Evolutionary conservation across 164 flowering plant species (phyloP), one percentile per base, ranked within the genome.

Genomic region (Chimonanthus salicifolius): DNA sequence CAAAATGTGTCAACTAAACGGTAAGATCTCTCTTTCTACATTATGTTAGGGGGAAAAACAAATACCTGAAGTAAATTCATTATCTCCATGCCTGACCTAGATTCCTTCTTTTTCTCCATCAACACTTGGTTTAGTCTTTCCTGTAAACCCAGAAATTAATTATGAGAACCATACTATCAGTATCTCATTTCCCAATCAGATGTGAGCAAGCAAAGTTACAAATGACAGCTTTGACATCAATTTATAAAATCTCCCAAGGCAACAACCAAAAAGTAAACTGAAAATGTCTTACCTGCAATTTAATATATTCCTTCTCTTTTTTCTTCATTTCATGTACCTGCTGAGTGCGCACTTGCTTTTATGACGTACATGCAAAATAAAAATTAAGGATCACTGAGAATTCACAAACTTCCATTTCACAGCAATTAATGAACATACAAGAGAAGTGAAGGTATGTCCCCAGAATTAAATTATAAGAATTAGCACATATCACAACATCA

Each of bases 61-160:
- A 33, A 33, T 78, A 90, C 98, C 97, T 95, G 97, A 72, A 95
- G 92, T 75, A 93, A 81, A 83, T 92, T 92, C 97, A 95, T 88
- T 75, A 95, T 95, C 81, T 96, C 99, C 98, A 96, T 96, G 77
- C 99, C 99, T 51, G 99, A 92, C 82, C 86, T 87, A 21, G 99
- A 92, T 84, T 96, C 99, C 83, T 96, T 96, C 89, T 96, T 96
- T 81, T 92, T 96, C 86, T 96, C 98, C 93, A 90, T 96, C 77
- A 96, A 69, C 10, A 94, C 98, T 94, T 93, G 99, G 79, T 95
- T 95, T 64, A 95, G 76, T 76, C 81, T 87, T 81, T 94, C 99
- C 99, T 95, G 82, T 72, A 73, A 16, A 74, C 46, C 6, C 6
- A 75, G 9, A 49, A 62, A 63, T 16, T 2, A 8, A 62, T 10